These are phyloP conservation scores for Auriscalpium orientale DNA, from an alignment of 768 basidiomycete genomes.

Conservation along the genomic window DNA sequence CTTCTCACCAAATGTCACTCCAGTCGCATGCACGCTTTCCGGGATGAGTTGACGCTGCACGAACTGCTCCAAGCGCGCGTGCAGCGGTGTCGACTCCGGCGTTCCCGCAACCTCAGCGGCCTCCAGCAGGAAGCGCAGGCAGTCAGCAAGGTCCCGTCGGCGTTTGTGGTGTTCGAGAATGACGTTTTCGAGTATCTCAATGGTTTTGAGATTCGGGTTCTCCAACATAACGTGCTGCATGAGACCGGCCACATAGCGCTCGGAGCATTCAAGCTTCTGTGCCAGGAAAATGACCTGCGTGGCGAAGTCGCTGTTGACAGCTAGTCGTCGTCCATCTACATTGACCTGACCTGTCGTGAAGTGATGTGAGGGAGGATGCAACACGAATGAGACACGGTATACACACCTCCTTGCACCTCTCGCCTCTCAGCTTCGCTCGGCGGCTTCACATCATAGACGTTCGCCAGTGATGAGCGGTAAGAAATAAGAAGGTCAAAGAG, in stretches of 20 bases:
- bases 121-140: slow-evolving; percentile 61
- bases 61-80: slow-evolving; percentile 46
- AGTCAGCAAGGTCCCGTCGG: slow-evolving; percentile 65
- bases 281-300: slow-evolving; percentile 73
- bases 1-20: slow-evolving; percentile 23
- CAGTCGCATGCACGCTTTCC: slow-evolving; percentile 18
- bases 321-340: slow-evolving; percentile 57
- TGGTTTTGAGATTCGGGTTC: slow-evolving; percentile 56
- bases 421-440: slow-evolving; percentile 57
- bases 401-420: slow-evolving; percentile 61
- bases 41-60: slow-evolving; percentile 48
- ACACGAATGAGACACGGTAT: too few relatives aligned
- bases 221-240: slow-evolving; percentile 54
- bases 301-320: slow-evolving; percentile 73
- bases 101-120: slow-evolving; percentile 43
- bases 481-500: slow-evolving; percentile 69
- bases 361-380: background rate
- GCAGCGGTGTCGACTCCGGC: slow-evolving; percentile 39
- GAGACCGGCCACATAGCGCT: slow-evolving; percentile 67
- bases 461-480: slow-evolving; percentile 54
- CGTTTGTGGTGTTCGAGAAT: slow-evolving; percentile 62
- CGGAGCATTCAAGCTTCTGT: slow-evolving; percentile 74
- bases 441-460: slow-evolving; percentile 58
- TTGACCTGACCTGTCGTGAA: slow-evolving; percentile 49
- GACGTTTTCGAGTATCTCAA: slow-evolving; percentile 55